Conservation (phyloP, 164 flowering plant species). For the Saururus chinensis region DNA sequence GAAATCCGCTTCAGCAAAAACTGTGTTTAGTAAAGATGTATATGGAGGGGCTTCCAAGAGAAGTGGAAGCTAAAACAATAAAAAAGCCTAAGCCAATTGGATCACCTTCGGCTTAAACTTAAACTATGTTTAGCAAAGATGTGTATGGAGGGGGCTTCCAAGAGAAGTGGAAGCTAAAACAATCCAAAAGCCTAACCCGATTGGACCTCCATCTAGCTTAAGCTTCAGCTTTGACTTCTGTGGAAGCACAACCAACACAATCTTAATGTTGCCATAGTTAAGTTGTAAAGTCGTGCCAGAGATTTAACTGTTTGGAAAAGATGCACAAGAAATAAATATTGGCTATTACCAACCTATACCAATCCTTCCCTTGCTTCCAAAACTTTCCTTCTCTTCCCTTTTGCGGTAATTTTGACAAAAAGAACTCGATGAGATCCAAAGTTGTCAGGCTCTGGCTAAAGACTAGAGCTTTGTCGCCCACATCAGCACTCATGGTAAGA, state of each 20-base stretch:
- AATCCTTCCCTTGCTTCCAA: constrained; percentile 90
- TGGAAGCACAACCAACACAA: background rate
- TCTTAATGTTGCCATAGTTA: background rate
- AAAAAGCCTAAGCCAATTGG: background rate
- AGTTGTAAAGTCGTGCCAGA: background rate
- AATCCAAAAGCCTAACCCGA: background rate
- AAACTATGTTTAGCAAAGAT: too few relatives aligned
- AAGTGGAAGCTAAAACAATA: background rate
- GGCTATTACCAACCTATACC: constrained; percentile 62
- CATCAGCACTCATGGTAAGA: constrained; percentile 55
- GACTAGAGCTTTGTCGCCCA: constrained; percentile 83
- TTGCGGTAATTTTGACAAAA: constrained; percentile 66
- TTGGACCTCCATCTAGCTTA: background rate
- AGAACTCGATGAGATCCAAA: constrained; percentile 81
- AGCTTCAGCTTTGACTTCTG: background rate
- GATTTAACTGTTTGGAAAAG: background rate
- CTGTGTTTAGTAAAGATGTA: too few relatives aligned
- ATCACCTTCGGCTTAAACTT: background rate
- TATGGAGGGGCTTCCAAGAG: too few relatives aligned
- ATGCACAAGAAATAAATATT: background rate
- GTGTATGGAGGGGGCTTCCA: too few relatives aligned
- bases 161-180: background rate
- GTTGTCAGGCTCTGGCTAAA: constrained; percentile 92
- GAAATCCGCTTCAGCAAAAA: background rate
- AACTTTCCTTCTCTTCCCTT: constrained; percentile 49